Percentiles rank a stretch among this genome's conserved stretches.
phyloP scores from a whole-genome alignment of 2,329 filamentous ascomycete species.

The Beauveria sp. region DNA sequence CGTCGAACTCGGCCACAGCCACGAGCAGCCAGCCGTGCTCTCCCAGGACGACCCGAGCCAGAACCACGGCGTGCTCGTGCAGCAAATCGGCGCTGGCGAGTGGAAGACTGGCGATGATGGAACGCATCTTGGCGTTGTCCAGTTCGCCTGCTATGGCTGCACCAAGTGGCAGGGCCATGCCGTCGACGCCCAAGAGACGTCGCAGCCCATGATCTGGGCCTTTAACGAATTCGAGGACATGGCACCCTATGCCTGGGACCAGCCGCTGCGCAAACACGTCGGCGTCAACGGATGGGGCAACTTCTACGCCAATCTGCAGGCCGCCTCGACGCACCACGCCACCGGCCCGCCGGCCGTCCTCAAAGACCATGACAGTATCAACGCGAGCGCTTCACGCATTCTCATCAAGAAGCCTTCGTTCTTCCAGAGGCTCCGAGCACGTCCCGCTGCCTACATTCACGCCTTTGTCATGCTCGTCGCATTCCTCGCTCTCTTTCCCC shows the following conservation, averaged over 20 bases:
- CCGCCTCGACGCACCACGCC: slow-evolving; percentile 5
- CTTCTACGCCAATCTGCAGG: slow-evolving; percentile 10
- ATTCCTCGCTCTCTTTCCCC: slow-evolving; percentile 8
- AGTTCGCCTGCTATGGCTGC: slow-evolving; percentile 9
- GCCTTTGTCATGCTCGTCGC: slow-evolving; percentile 9
- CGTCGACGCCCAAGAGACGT: background rate
- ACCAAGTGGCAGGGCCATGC: slow-evolving; percentile 5
- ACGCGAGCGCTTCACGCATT: background rate
- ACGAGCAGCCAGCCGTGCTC: background rate
- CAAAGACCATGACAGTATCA: background rate
- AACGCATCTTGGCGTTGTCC: background rate
- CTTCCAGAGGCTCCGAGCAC: background rate
- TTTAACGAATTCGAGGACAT: slow-evolving; percentile 10
- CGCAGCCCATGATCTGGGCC: slow-evolving; percentile 10
- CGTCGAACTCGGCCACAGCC: background rate
- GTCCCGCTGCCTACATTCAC: slow-evolving; percentile 8
- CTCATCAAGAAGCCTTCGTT: background rate
- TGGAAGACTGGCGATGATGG: background rate
- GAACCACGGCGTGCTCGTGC: slow-evolving; percentile 6
- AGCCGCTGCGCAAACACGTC: slow-evolving; percentile 8
- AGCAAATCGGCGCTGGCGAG: background rate
- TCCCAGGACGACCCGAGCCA: background rate
- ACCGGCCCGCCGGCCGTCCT: background rate
- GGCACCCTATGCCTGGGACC: slow-evolving; percentile 5
- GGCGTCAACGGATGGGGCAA: slow-evolving; percentile 9